Conservation (phyloP, 345 rosid species). For the Salix exigua region DNA sequence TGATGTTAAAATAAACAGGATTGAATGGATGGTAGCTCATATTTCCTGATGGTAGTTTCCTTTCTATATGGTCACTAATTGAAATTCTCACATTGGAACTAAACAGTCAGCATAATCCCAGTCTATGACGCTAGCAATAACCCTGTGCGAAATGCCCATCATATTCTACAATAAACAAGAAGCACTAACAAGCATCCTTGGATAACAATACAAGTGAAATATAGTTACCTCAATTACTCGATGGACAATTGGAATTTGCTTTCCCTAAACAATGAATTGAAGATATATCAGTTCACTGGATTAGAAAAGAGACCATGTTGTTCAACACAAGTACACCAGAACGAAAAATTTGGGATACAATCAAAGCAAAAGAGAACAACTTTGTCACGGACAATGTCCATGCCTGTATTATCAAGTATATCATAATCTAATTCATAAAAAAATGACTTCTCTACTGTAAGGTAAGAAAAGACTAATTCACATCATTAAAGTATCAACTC, state of each 20-base stretch:
- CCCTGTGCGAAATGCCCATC: not conserved
- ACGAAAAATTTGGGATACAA: not conserved
- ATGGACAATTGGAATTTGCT: slow-evolving; percentile 49
- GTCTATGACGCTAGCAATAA: not conserved
- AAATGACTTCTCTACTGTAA: not conserved
- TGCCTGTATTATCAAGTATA: too few relatives aligned
- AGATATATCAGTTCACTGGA: slow-evolving; percentile 3
- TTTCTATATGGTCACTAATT: not conserved
- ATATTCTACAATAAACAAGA: not conserved
- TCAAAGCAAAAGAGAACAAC: not conserved
- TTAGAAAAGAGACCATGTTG: not conserved
- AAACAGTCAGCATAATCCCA: not conserved
- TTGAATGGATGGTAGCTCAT: not conserved
- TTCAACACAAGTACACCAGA: not conserved
- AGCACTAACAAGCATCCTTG: not conserved
- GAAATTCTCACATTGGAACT: not conserved
- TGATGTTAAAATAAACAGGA: not conserved
- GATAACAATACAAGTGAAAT: not conserved
- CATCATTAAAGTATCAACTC: not conserved
- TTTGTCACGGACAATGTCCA: not conserved
- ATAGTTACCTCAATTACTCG: slow-evolving; percentile 44
- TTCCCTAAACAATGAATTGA: slow-evolving; percentile 27
- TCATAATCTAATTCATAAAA: not conserved
- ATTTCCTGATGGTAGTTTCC: not conserved
- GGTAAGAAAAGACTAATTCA: not conserved